phyloP scores from a whole-genome alignment of 192 early-diverging fungal genomes.

The Gonapodya sp. region DNA sequence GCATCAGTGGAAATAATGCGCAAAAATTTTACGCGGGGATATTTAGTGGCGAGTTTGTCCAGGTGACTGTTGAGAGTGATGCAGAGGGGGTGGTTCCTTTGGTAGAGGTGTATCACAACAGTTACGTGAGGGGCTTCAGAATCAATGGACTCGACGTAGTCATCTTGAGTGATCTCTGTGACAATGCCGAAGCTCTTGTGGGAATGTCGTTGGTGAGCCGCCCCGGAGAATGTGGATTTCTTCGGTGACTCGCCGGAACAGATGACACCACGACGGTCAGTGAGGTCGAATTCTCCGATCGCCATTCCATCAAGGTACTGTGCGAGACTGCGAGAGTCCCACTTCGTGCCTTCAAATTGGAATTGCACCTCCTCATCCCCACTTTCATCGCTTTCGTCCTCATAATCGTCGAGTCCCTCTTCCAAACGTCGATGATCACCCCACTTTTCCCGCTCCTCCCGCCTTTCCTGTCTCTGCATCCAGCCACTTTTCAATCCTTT shows the following conservation, averaged over 20 bases:
- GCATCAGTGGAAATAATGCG: slow-evolving; percentile 21
- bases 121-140: slow-evolving; percentile 20
- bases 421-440: neutral
- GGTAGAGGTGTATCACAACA: slow-evolving; percentile 42
- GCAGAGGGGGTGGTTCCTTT: slow-evolving; percentile 12
- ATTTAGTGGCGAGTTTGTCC: slow-evolving; percentile 5
- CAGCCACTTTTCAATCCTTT: slow-evolving; percentile 34
- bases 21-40: slow-evolving; percentile 18
- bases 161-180: slow-evolving; percentile 26
- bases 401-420: neutral
- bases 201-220: neutral
- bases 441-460: slow-evolving; percentile 25
- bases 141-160: slow-evolving; percentile 35
- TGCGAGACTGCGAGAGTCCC: too few species aligned
- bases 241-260: too few species aligned
- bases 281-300: neutral
- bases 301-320: neutral
- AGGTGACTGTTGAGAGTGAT: neutral
- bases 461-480: slow-evolving; percentile 33
- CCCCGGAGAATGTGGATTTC: neutral
- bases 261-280: neutral
- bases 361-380: neutral
- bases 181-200: slow-evolving; percentile 22
- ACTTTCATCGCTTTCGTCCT: neutral
- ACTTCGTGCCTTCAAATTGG: too few species aligned